These are phyloP conservation scores for Lobosporangium transversale DNA, from an alignment of 192 early-diverging fungal species.

Conservation along the genomic window DNA sequence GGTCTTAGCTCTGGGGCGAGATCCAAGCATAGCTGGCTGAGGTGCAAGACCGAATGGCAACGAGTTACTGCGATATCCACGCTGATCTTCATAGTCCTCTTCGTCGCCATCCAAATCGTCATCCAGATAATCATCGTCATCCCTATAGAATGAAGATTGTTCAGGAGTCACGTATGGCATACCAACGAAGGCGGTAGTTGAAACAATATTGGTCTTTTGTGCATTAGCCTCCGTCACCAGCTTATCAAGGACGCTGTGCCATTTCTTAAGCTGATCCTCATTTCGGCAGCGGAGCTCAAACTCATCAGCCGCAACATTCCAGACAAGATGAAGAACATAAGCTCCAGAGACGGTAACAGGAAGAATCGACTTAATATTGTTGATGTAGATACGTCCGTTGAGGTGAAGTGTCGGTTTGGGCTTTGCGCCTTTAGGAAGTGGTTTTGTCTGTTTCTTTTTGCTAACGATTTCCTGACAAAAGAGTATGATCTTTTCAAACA, in stretches of 20 bases:
- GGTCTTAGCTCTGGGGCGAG: slow-evolving; percentile 47
- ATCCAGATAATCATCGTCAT: slow-evolving; percentile 61
- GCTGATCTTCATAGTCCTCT: slow-evolving; percentile 37
- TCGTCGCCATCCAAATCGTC: slow-evolving; percentile 54
- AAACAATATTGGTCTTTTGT: slow-evolving; percentile 40
- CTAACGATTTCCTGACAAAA: slow-evolving; percentile 87
- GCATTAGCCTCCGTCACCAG: slow-evolving; percentile 67
- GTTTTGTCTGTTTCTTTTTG: slow-evolving; percentile 58
- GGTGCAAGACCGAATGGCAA: slow-evolving; percentile 50
- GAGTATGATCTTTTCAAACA: slow-evolving; percentile 94
- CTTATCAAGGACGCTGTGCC: slow-evolving; percentile 83
- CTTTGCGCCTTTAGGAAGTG: slow-evolving; percentile 51
- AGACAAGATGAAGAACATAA: slow-evolving; percentile 79
- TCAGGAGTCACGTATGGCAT: slow-evolving; percentile 29
- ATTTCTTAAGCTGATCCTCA: slow-evolving; percentile 91
- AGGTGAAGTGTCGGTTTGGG: slow-evolving; percentile 79
- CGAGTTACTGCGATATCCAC: slow-evolving; percentile 50
- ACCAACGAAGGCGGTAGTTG: slow-evolving; percentile 48
- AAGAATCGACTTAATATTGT: slow-evolving; percentile 68
- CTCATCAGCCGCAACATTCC: slow-evolving; percentile 79
- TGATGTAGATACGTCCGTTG: slow-evolving; percentile 89
- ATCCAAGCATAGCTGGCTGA: slow-evolving; percentile 44
- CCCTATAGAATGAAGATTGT: slow-evolving; percentile 53
- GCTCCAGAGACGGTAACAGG: slow-evolving; percentile 54
- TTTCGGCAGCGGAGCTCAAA: slow-evolving; percentile 92